Conservation (phyloP, 1,284 basidiomycete species). For the Trichosporon sp. region DNA sequence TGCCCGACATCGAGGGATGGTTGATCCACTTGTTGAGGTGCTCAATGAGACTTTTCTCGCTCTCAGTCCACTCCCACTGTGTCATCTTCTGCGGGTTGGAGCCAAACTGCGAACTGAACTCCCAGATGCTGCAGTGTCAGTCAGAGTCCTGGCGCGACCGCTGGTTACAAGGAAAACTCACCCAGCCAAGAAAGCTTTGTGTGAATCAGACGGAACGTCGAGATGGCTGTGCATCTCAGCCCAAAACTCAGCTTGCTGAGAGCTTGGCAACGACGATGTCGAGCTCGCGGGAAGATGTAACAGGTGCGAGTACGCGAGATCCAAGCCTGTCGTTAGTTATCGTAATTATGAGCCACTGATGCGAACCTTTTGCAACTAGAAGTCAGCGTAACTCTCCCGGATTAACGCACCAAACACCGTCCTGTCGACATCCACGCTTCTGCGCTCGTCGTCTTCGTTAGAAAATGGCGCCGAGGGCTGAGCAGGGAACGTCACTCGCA, state of each 20-base stretch:
- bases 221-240: slow-evolving; percentile 11
- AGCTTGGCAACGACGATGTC: neutral
- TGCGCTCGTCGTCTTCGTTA: slow-evolving; percentile 14
- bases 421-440: slow-evolving; percentile 6
- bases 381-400: neutral
- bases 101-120: slow-evolving; percentile 8
- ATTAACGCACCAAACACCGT: slow-evolving; percentile 11
- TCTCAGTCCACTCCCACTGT: neutral
- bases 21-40: slow-evolving; percentile 8
- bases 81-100: neutral
- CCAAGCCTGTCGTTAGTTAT: slow-evolving; percentile 12
- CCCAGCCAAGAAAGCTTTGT: slow-evolving; percentile 11
- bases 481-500: slow-evolving; percentile 9
- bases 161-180: neutral
- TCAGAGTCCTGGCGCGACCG: neutral
- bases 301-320: slow-evolving; percentile 7
- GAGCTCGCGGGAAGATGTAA: slow-evolving; percentile 9
- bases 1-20: slow-evolving; percentile 4
- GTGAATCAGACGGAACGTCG: slow-evolving; percentile 9
- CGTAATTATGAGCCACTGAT: neutral
- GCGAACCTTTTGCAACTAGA: neutral
- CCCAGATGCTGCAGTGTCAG: slow-evolving; percentile 13
- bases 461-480: neutral
- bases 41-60: slow-evolving; percentile 7
- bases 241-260: slow-evolving; percentile 10